Percentiles rank a stretch among this genome's conserved stretches.
Conservation (phyloP, 352 stramenopile genomes). For the Aphanomyces astaci region DNA sequence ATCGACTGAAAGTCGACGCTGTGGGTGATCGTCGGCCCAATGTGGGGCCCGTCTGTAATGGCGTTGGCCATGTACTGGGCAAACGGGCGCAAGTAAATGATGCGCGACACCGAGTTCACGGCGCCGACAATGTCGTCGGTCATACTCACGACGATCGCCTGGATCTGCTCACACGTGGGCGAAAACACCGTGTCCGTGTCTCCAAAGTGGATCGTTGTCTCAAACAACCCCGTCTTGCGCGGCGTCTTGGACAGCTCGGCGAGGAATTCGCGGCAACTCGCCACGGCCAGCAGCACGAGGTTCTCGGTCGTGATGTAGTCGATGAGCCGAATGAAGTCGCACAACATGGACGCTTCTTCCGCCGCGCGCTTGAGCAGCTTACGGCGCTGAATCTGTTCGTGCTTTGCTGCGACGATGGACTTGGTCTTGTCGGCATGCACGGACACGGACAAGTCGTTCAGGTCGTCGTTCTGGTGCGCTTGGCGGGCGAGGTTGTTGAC, state of each 20-base stretch:
- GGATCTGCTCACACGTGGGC: slow-evolving; percentile 84
- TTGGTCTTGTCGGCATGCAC: slow-evolving; percentile 64
- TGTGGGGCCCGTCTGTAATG: slow-evolving; percentile 61
- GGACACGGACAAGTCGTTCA: slow-evolving; percentile 34
- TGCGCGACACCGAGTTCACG: slow-evolving; percentile 80
- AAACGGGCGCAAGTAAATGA: slow-evolving; percentile 86
- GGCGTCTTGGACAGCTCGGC: slow-evolving; percentile 82
- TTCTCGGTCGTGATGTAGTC: slow-evolving; percentile 91
- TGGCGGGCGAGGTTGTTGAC: slow-evolving; percentile 78
- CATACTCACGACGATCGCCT: slow-evolving; percentile 81
- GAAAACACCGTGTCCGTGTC: slow-evolving; percentile 76
- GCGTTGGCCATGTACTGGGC: slow-evolving; percentile 59
- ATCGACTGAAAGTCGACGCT: slow-evolving; percentile 71
- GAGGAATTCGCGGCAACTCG: slow-evolving; percentile 81
- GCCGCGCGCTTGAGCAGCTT: slow-evolving; percentile 77
- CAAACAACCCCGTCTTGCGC: slow-evolving; percentile 87
- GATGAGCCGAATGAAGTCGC: slow-evolving; percentile 88
- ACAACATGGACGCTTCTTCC: slow-evolving; percentile 85
- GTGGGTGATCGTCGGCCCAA: slow-evolving; percentile 62
- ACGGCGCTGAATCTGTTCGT: slow-evolving; percentile 75
- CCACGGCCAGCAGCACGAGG: slow-evolving; percentile 75
- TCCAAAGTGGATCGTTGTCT: slow-evolving; percentile 89
- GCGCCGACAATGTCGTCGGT: slow-evolving; percentile 84
- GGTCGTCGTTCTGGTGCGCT: slow-evolving; percentile 25
- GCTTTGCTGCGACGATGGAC: slow-evolving; percentile 88